Evolutionary conservation across 305 asterid species (phyloP).

Genomic region (Plantago coronopus): DNA sequence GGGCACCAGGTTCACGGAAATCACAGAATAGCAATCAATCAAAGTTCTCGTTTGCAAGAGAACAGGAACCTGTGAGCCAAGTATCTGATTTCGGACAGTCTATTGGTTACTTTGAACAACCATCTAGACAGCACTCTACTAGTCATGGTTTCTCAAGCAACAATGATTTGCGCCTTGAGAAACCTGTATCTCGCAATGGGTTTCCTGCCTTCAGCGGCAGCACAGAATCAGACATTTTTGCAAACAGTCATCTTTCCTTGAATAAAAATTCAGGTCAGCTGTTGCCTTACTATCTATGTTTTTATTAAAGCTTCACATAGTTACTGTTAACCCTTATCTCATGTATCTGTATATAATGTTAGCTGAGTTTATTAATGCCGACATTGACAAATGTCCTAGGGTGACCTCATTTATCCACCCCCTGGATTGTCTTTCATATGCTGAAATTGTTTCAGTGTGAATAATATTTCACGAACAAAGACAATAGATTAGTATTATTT

Average conservation of each 20-base stretch:
- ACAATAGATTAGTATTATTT: too few relatives aligned
- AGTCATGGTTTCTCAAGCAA: slow-evolving; percentile 43
- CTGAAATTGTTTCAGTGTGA: too few relatives aligned
- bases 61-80: slow-evolving; percentile 48
- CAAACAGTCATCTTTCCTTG: slow-evolving; percentile 40
- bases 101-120: slow-evolving; percentile 36
- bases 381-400: background rate
- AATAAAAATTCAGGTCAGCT: slow-evolving; percentile 60
- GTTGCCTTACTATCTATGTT: background rate
- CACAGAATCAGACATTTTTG: slow-evolving; percentile 41
- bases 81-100: slow-evolving; percentile 44
- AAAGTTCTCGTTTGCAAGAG: slow-evolving; percentile 95
- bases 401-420: too few relatives aligned
- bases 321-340: background rate
- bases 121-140: slow-evolving; percentile 37
- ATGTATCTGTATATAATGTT: background rate
- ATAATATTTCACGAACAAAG: too few relatives aligned
- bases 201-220: slow-evolving; percentile 39
- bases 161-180: slow-evolving; percentile 45
- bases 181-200: slow-evolving; percentile 40
- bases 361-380: background rate
- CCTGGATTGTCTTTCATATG: too few relatives aligned
- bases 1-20: slow-evolving; percentile 61
- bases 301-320: slow-evolving; percentile 4
- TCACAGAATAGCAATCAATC: slow-evolving; percentile 65